phyloP scores from a whole-genome alignment of 306 rosid genomes.

The Chamaecrista fasciculata region DNA sequence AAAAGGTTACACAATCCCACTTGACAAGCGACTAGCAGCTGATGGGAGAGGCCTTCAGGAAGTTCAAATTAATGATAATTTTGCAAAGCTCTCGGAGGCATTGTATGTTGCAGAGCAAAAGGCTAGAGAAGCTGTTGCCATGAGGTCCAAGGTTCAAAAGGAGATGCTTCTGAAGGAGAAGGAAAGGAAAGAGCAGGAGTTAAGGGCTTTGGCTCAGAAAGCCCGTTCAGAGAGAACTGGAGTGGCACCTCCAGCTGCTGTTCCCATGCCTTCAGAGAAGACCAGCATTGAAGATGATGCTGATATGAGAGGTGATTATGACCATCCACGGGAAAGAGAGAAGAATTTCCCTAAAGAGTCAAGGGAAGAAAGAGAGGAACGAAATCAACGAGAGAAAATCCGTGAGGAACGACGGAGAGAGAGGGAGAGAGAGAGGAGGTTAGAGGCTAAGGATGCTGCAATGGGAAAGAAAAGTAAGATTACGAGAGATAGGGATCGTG shows the following conservation, averaged over 20 bases:
- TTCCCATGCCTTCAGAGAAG: slow-evolving; percentile 44
- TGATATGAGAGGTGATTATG: slow-evolving; percentile 58
- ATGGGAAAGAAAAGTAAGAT: slow-evolving; percentile 95
- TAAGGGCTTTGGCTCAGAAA: slow-evolving; percentile 74
- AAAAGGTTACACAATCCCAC: slow-evolving; percentile 84
- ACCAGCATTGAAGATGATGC: slow-evolving; percentile 41
- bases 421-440: slow-evolving; percentile 91
- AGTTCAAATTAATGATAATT: slow-evolving; percentile 82
- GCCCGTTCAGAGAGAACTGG: slow-evolving; percentile 87
- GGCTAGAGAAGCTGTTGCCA: slow-evolving; percentile 89
- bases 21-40: slow-evolving; percentile 87
- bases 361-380: slow-evolving; percentile 69
- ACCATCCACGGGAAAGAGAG: slow-evolving; percentile 55
- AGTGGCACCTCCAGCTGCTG: slow-evolving; percentile 50
- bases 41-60: slow-evolving; percentile 92
- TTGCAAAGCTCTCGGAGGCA: slow-evolving; percentile 81
- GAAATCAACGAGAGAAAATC: slow-evolving; percentile 69
- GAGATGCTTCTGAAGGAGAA: slow-evolving; percentile 85
- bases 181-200: slow-evolving; percentile 79
- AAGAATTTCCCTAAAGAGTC: slow-evolving; percentile 55
- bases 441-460: slow-evolving; percentile 89
- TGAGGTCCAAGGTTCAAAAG: slow-evolving; percentile 91
- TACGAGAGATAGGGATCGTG: slow-evolving; percentile 91
- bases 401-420: slow-evolving; percentile 84
- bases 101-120: slow-evolving; percentile 86